Evolutionary conservation across 805 yeast genomes (phyloP).

Genomic region (Zygotorulaspora sp.): DNA sequence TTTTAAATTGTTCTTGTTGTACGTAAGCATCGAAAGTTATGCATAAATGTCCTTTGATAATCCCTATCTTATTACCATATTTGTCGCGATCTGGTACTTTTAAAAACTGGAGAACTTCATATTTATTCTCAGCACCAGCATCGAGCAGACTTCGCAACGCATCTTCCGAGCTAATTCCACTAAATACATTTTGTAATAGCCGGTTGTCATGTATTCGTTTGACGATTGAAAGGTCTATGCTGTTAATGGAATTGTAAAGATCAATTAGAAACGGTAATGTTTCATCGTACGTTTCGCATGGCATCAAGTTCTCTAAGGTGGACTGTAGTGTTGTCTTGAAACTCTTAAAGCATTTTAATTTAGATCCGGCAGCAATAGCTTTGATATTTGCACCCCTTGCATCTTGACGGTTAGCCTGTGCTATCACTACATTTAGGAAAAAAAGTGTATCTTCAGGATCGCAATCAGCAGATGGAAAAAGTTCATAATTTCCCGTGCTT

Average conservation of each 20-base stretch:
- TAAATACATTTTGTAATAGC: constrained; percentile 22
- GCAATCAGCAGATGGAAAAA: constrained; percentile 23
- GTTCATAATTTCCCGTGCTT: constrained; percentile 16
- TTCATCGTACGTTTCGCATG: constrained; percentile 12
- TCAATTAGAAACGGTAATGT: constrained; percentile 17
- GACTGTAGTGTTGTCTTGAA: constrained; percentile 56
- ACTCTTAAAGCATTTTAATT: constrained; percentile 47
- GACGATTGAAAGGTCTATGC: constrained; percentile 23
- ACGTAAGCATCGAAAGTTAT: constrained; percentile 32
- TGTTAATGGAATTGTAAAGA: constrained; percentile 26
- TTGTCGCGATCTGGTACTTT: constrained; percentile 14
- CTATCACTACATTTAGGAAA: constrained; percentile 53
- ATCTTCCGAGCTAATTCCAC: constrained; percentile 20
- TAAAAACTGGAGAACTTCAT: constrained; percentile 15
- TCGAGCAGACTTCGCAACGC: constrained; percentile 8
- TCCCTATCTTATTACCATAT: constrained; percentile 21
- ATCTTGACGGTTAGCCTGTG: constrained; percentile 40
- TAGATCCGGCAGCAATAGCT: constrained; percentile 55
- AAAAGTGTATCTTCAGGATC: constrained; percentile 41
- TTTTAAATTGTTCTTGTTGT: constrained; percentile 36
- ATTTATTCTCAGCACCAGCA: constrained; percentile 5
- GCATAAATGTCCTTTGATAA: constrained; percentile 21
- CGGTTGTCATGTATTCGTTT: constrained; percentile 15
- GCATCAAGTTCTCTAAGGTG: constrained; percentile 40
- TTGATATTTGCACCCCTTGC: constrained; percentile 58